Conservation (phyloP, 164 flowering plant genomes). For the Cinnamomum micranthum region DNA sequence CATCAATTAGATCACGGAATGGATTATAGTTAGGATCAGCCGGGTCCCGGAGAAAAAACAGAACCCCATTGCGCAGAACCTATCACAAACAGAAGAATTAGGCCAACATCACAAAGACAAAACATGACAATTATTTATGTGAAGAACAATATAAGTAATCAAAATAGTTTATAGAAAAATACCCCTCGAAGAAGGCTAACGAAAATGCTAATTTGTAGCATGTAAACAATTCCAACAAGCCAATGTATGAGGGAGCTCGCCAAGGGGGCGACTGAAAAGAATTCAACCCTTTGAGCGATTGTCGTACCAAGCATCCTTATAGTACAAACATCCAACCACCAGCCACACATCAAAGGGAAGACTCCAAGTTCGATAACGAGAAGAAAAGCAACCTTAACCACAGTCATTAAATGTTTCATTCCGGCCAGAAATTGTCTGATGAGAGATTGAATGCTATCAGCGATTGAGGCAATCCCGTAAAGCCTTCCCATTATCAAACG, state of each 20-base stretch:
- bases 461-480: conserved; percentile 82
- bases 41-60: conserved; percentile 94
- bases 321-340: conserved; percentile 99
- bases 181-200: conserved; percentile 99
- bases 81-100: conserved; percentile 18
- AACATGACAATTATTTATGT: not conserved
- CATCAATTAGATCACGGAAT: conserved; percentile 95
- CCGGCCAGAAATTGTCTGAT: conserved; percentile 88
- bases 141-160: not conserved
- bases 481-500: conserved; percentile 84
- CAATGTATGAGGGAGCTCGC: conserved; percentile 97
- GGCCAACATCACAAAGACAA: not conserved
- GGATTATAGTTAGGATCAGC: conserved; percentile 99
- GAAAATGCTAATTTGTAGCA: conserved; percentile 96
- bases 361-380: conserved; percentile 97
- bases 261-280: conserved; percentile 79
- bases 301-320: conserved; percentile 92
- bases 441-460: conserved; percentile 86
- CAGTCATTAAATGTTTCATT: conserved; percentile 95
- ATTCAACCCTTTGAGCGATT: conserved; percentile 80
- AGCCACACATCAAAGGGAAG: conserved; percentile 96
- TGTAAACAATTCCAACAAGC: conserved; percentile 94
- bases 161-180: conserved; percentile 15
- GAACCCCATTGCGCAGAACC: conserved; percentile 93
- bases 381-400: conserved; percentile 97